Percentiles rank a stretch among this genome's conserved stretches.
These are phyloP conservation scores for Fusarium armeniacum DNA, from an alignment of 2,329 filamentous ascomycete genomes.

Conservation along the genomic window DNA sequence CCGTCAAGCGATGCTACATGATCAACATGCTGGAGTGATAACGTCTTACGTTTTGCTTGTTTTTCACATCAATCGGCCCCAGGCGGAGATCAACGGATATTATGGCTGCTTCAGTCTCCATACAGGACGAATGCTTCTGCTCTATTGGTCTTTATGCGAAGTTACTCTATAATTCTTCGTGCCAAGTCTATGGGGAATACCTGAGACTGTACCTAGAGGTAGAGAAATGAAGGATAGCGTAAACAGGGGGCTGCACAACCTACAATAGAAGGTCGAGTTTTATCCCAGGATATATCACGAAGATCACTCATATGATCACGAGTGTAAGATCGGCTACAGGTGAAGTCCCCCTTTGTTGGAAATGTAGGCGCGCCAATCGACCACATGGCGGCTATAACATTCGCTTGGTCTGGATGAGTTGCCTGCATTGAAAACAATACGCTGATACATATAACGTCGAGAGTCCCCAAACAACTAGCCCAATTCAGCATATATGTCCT, in stretches of 20 bases:
- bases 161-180: neutral
- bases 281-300: slow-evolving; percentile 1
- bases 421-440: neutral
- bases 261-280: slow-evolving; percentile 10
- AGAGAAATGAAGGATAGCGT: slow-evolving; percentile 11
- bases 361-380: slow-evolving; percentile 1
- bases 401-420: neutral
- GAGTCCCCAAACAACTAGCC: neutral
- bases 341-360: neutral
- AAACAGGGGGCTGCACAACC: neutral
- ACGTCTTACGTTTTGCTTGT: slow-evolving; percentile 1
- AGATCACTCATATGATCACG: neutral
- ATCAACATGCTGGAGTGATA: neutral
- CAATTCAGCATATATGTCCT: slow-evolving; percentile 3
- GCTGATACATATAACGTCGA: neutral
- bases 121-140: neutral
- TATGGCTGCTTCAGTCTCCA: neutral
- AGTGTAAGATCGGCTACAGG: neutral
- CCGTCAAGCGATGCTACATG: slow-evolving; percentile 10
- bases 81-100: slow-evolving; percentile 9
- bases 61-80: neutral
- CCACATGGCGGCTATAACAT: slow-evolving; percentile 1
- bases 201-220: slow-evolving; percentile 6
- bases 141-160: slow-evolving; percentile 2
- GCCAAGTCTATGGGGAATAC: slow-evolving; percentile 4